A percentile compares a stretch with the other conserved stretches of the same genome.
These are phyloP conservation scores for Trichoderma afroharzianum DNA, from an alignment of 2,329 filamentous ascomycete genomes.

Conservation along the genomic window DNA sequence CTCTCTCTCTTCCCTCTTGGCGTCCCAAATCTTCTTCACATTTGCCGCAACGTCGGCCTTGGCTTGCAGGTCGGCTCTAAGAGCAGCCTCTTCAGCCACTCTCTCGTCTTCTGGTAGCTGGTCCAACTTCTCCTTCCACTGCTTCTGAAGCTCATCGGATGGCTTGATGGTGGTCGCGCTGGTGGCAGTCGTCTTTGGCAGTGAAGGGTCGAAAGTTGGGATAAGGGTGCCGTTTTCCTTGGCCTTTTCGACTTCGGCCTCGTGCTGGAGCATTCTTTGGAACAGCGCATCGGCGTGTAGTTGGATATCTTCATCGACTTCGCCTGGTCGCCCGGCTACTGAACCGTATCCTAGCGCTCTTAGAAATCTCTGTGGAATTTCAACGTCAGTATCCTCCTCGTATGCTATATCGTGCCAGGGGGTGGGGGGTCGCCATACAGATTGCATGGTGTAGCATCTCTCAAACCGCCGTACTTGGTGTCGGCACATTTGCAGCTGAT, in stretches of 20 bases:
- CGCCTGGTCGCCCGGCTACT: conserved; percentile 58
- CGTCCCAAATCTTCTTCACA: conserved; percentile 52
- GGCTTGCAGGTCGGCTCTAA: conserved; percentile 59
- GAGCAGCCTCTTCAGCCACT: conserved; percentile 59
- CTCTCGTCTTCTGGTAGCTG: conserved; percentile 57
- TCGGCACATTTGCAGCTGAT: conserved; percentile 75
- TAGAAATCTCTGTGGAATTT: conserved; percentile 64
- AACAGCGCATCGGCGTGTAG: conserved; percentile 93
- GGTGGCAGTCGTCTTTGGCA: conserved; percentile 36
- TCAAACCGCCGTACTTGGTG: conserved; percentile 75
- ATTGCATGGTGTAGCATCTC: conserved; percentile 85
- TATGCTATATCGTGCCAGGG: not conserved
- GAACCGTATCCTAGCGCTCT: conserved; percentile 85
- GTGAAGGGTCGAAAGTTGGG: conserved; percentile 57
- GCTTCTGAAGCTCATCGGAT: conserved; percentile 46
- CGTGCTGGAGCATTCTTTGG: conserved; percentile 80
- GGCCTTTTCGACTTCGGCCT: conserved; percentile 68
- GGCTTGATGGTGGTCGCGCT: conserved; percentile 27
- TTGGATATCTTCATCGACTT: conserved; percentile 83
- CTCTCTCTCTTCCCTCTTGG: conserved; percentile 55
- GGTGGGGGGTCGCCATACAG: conserved; percentile 45
- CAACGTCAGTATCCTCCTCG: not conserved
- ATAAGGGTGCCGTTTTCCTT: conserved; percentile 56
- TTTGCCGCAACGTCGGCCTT: conserved; percentile 56
- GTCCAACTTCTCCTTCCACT: conserved; percentile 53